A percentile compares a stretch with the other conserved stretches of the same genome.
phyloP scores from a whole-genome alignment of 768 basidiomycete species.

The Pisolithus sp. region DNA sequence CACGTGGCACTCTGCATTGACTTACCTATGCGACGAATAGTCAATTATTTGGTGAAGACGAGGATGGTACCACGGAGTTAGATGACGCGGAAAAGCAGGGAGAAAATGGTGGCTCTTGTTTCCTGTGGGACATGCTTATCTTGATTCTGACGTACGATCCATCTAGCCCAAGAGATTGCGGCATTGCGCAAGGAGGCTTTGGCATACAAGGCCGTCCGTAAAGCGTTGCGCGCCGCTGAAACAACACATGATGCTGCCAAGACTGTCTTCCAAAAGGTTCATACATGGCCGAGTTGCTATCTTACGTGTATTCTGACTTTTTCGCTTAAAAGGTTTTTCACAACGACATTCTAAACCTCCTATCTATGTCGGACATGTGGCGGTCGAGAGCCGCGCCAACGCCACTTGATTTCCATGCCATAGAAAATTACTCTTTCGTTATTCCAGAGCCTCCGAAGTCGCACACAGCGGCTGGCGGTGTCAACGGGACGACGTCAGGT shows the following conservation, averaged over 20 bases:
- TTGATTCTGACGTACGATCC: not conserved
- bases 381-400: conserved; percentile 78
- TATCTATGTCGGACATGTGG: conserved; percentile 98
- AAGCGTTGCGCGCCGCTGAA: conserved; percentile 47
- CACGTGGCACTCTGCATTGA: not conserved
- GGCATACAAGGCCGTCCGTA: conserved; percentile 79
- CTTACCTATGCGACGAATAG: conserved; percentile 33
- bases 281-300: not conserved
- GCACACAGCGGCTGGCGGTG: not conserved
- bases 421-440: conserved; percentile 57
- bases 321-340: conserved; percentile 65
- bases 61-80: conserved; percentile 73
- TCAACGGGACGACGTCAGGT: conserved; percentile 7
- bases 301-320: not conserved
- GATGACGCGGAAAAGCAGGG: conserved; percentile 90
- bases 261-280: conserved; percentile 79
- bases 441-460: conserved; percentile 27
- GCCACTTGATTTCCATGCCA: conserved; percentile 75
- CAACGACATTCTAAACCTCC: conserved; percentile 77
- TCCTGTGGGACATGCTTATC: conserved; percentile 8
- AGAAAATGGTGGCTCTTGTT: conserved; percentile 65
- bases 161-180: conserved; percentile 80
- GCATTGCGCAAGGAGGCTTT: conserved; percentile 83
- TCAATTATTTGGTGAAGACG: conserved; percentile 92
- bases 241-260: conserved; percentile 48